Evolutionary conservation across 345 rosid species (phyloP), one percentile per base, ranked within the genome.

Genomic region (Gossypium mustelinum): DNA sequence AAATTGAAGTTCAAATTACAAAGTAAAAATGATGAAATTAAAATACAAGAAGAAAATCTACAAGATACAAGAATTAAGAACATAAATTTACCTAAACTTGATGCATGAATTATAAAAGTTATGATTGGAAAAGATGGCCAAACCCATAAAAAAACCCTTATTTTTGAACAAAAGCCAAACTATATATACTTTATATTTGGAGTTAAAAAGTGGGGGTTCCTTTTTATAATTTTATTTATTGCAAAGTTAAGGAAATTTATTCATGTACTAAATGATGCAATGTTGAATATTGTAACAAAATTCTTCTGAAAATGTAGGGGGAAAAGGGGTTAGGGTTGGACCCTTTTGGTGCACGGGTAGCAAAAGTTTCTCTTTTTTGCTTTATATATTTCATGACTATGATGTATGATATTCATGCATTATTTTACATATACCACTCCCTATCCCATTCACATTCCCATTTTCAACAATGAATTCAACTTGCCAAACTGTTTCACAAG

Each of bases 281-380:
- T 3, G 51, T 72, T 72, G 75, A 60, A 60, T 12, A 13, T 60
- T 60, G 29, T 60, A 25, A 25, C 4, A 60, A 25, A 25, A 60
- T 14, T 60, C 41, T 25, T 60, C n/a, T 60, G 62, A 20, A 41
- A 72, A 20, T 72, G 52, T 56, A 56, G 75, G 75, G 18, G 14
- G 27, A 14, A 56, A 57, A 22, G 64, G 64, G 64, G 63, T 11
- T 71, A 11, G 74, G 18, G 52, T 71, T 7, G 64, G 62, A 18
- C 64, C 74, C 48, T 55, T 71, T 55, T 41, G 52, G 50, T 12
- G 74, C 74, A 71, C 74, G 74, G 63, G 64, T 43, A 72, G 29
- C 64, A 72, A 72, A 72, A 56, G 65, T 43, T 3, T 67, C 1
- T 18, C 34, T 12, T 39, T 11, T 70, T 45, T 24, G n/a, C 72